Percentiles rank a stretch among this genome's conserved stretches.
These are phyloP conservation scores for Colletotrichum abscissum DNA, from an alignment of 2,329 filamentous ascomycete species.

Conservation along the genomic window DNA sequence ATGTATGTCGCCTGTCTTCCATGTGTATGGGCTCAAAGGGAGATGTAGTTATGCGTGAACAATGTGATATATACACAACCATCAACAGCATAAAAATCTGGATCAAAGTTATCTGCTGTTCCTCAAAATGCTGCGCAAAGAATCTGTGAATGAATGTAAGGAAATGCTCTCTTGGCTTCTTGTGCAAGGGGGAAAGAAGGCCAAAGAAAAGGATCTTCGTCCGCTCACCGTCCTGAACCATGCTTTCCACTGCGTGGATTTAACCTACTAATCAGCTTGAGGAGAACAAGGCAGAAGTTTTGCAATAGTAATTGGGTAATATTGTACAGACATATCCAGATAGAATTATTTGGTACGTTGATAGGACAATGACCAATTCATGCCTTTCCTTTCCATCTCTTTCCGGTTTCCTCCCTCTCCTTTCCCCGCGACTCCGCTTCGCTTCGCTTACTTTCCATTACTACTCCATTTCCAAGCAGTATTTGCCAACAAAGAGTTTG, in stretches of 20 bases:
- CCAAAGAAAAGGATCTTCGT: no score
- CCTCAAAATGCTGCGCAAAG: not conserved
- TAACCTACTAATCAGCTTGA: not conserved
- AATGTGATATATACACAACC: not conserved
- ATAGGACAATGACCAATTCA: not conserved
- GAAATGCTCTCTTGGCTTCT: not conserved
- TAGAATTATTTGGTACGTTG: not conserved
- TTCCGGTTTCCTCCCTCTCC: no score
- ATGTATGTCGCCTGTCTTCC: not conserved
- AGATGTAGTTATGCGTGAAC: not conserved
- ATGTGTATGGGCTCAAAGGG: not conserved
- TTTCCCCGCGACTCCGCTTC: not conserved
- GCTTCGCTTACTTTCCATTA: not conserved
- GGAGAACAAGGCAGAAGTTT: not conserved
- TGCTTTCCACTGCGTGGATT: not conserved
- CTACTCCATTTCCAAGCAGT: not conserved
- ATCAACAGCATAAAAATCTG: not conserved
- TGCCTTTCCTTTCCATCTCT: no score
- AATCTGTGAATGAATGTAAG: not conserved
- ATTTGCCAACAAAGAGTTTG: not conserved
- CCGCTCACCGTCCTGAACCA: no score
- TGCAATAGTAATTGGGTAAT: not conserved
- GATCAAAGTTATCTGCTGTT: not conserved
- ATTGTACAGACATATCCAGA: constrained; percentile 5
- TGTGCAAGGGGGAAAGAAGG: not conserved